phyloP scores from a whole-genome alignment of 2,329 filamentous ascomycete genomes.

The Cladophialophora yegresii region DNA sequence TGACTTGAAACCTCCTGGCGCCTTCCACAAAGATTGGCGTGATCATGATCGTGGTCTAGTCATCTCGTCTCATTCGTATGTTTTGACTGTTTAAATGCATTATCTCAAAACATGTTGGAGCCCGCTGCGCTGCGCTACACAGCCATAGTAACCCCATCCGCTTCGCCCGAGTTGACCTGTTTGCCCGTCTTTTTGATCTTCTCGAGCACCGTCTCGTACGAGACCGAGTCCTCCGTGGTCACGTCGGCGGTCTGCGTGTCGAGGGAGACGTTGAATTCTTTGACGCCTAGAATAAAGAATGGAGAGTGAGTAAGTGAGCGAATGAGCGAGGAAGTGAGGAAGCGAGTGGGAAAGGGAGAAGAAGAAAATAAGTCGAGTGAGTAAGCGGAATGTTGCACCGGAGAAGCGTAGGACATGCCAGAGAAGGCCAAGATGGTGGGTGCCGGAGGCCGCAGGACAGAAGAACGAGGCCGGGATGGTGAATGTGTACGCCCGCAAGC shows the following conservation, averaged over 20 bases:
- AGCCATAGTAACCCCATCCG: slow-evolving; percentile 45
- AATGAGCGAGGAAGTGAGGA: no score
- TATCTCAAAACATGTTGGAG: neutral
- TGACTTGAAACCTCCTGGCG: neutral
- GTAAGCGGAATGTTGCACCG: neutral
- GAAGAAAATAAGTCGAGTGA: no score
- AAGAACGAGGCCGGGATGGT: no score
- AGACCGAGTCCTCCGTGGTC: slow-evolving; percentile 66
- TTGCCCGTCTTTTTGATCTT: slow-evolving; percentile 97
- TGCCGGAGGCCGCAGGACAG: no score
- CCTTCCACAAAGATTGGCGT: neutral
- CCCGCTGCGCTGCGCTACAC: slow-evolving; percentile 35
- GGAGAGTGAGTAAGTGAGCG: no score
- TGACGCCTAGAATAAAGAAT: no score
- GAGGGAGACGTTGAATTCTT: slow-evolving; percentile 83
- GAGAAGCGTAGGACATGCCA: neutral
- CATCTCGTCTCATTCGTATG: no score
- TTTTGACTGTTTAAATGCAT: neutral
- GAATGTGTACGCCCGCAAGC: no score
- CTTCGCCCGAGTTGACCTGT: slow-evolving; percentile 70
- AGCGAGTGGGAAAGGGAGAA: no score
- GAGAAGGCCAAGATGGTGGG: neutral
- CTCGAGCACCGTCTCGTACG: slow-evolving; percentile 77
- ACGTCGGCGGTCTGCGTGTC: slow-evolving; percentile 81
- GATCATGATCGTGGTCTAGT: neutral